These are phyloP conservation scores for Periconia sp. DNA, from an alignment of 2,329 filamentous ascomycete species.

Conservation along the genomic window DNA sequence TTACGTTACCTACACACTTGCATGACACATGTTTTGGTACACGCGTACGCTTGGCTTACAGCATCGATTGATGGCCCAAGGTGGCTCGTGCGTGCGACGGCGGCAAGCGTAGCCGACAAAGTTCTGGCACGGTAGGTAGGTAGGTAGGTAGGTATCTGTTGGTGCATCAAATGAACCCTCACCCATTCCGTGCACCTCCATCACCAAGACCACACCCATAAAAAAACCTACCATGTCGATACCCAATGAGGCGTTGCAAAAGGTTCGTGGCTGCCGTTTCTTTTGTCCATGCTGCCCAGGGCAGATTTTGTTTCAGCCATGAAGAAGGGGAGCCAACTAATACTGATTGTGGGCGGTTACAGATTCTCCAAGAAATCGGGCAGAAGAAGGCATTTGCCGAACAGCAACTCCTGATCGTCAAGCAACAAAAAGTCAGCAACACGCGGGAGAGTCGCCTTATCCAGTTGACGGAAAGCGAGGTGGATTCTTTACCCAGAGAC, in stretches of 20 bases:
- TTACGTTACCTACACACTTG: no score
- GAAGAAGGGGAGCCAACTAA: slow-evolving; percentile 1
- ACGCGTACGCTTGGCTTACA: no score
- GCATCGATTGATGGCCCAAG: no score
- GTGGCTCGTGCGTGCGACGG: no score
- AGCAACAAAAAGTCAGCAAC: slow-evolving; percentile 80
- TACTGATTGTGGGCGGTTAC: slow-evolving; percentile 1
- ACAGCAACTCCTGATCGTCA: slow-evolving; percentile 86
- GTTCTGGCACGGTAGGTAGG: no score
- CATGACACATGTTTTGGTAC: no score
- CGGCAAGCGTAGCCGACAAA: no score
- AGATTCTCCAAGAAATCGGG: slow-evolving; percentile 94
- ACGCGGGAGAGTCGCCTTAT: slow-evolving; percentile 87
- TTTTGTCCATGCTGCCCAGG: no score
- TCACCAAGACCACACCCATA: slow-evolving; percentile 11
- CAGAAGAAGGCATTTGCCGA: slow-evolving; percentile 83
- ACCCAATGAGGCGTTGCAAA: slow-evolving; percentile 89
- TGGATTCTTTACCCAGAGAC: slow-evolving; percentile 71
- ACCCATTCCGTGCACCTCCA: background rate
- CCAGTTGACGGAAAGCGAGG: slow-evolving; percentile 81
- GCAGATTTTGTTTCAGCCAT: no score
- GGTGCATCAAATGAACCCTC: no score
- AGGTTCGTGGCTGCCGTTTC: slow-evolving; percentile 59
- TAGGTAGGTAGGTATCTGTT: no score
- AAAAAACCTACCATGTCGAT: slow-evolving; percentile 71